Conservation (phyloP, 2,329 filamentous ascomycete genomes). For the Hymenoscyphus scutula region DNA sequence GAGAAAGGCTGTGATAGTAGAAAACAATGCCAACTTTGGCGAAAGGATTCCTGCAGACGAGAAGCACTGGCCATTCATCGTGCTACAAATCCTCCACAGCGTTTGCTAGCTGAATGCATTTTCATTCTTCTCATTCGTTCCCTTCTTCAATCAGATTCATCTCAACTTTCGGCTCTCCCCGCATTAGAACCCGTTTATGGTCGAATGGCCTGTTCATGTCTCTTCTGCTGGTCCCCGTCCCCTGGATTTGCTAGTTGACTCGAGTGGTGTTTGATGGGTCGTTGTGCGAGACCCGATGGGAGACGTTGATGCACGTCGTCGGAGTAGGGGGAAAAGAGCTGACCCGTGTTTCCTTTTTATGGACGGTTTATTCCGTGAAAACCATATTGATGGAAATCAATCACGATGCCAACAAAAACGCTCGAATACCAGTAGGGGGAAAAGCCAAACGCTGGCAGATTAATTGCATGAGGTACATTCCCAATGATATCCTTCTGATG, state of each 20-base stretch:
- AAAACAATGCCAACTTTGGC: not conserved
- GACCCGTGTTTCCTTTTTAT: not conserved
- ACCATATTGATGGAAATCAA: not conserved
- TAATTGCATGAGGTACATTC: not conserved
- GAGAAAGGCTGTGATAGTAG: not conserved
- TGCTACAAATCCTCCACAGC: not conserved
- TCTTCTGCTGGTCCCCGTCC: not conserved
- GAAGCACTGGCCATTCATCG: not conserved
- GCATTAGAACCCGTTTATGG: not conserved
- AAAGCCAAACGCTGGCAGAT: not conserved
- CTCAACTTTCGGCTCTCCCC: not conserved
- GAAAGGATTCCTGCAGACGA: slow-evolving; percentile 1
- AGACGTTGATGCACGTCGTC: slow-evolving; percentile 2
- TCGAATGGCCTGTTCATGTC: not conserved
- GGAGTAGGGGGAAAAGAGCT: not conserved
- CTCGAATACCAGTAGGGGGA: not conserved
- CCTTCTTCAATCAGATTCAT: not conserved
- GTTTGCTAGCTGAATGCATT: not conserved
- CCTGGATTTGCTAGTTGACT: not conserved
- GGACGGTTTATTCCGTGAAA: not conserved
- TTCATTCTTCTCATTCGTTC: not conserved
- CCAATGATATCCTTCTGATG: not conserved
- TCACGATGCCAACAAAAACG: not conserved
- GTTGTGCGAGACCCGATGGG: not conserved
- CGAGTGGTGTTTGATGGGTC: not conserved